Evolutionary conservation across 495 filamentous ascomycete species (phyloP), one percentile per base, ranked within the genome.

Genomic region (Podospora didyma): DNA sequence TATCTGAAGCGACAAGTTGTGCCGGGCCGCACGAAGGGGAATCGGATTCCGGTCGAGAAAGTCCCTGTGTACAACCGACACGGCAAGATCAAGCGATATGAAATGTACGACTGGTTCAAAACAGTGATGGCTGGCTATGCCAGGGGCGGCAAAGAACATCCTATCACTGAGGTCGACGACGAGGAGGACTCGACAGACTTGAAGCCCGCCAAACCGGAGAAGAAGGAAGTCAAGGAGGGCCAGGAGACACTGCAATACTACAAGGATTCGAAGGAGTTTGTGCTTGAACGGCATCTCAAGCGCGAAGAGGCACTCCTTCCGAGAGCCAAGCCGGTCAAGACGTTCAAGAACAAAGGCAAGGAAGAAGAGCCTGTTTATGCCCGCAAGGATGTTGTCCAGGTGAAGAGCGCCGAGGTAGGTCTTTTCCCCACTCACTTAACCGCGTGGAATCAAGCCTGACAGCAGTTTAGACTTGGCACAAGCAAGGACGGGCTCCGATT

Each of bases 11-110:
- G 86, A 19, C 89, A 89, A 49, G 81, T 83, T 39, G 88, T 90
- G 75, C 94, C 94, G 3, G 91, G 95, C 5, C 89, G 90, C 56
- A 94, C 95, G 9, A 97, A 97, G 63, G 92, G 93, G 2, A 80
- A 86, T 62, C 82, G 95, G 14, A 74, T 97, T 49, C 80, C 87
- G 0, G 66, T 83, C 9, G 88, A 92, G 60, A 94, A 92, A 62
- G 73, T 94, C 3, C 86, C 92, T 0, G 67, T 96, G 19, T 87
- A 92, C 67, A 82, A 92, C 60, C 77, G 73, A 9, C 76, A 80
- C 42, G 86, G 88, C 48, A 90, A 92, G 60, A 74, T 96, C 20
- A 85, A 82, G 61, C 75, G 76, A 45, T 81, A 86, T 58, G 83
- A 88, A 34, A 77, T 89, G 45, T 85, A 81, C 47, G 89, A 97